Evolutionary conservation across 352 stramenopile genomes (phyloP), one percentile per base, ranked within the genome.

Genomic region (Pythium insidiosum): DNA sequence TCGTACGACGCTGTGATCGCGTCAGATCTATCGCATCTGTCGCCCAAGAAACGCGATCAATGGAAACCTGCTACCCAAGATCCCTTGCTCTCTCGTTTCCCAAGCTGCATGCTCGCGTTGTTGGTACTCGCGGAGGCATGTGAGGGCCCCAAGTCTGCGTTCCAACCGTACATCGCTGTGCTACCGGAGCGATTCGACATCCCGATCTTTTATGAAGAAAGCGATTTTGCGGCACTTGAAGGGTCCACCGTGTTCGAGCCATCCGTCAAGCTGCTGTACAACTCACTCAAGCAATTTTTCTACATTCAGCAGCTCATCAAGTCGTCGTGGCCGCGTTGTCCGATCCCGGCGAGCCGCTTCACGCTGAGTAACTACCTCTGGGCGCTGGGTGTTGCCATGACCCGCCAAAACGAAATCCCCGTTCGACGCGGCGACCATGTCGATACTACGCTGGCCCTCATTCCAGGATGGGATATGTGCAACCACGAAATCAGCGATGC

Each of bases 391-490:
- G 62, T 72, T n/a, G 71, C 71, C 39, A 57, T 84, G 19, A 84
- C 71, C n/a, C 63, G 71, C 7, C 71, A 84, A 47, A 84, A 84
- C 47, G 60, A 75, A 36, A 58, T 75, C n/a, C 54, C 45, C 19
- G 47, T 67, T 10, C 31, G 24, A 18, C 40, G 50, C 3, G 44
- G 40, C 12, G 53, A 52, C 2, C 47, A 13, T 7, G 9, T 6
- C 21, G 15, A 64, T 15, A 37, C 48, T 20, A 54, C 55, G 6
- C 53, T 84, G 42, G 71, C 66, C 26, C 58, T 84, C 30, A 81
- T 84, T 35, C 71, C 71, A 0, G 68, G 70, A 4, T 84, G 70
- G 68, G 71, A 84, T 37, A 63, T 84, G 48, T 81, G 68, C 56
- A 84, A 84, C 48, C 71, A 84, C 52, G 71, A 77, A 35, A 38